Evolutionary conservation across 805 yeast genomes (phyloP), one percentile per base, ranked within the genome.

Genomic region (Sungouiozyma intestinalis): DNA sequence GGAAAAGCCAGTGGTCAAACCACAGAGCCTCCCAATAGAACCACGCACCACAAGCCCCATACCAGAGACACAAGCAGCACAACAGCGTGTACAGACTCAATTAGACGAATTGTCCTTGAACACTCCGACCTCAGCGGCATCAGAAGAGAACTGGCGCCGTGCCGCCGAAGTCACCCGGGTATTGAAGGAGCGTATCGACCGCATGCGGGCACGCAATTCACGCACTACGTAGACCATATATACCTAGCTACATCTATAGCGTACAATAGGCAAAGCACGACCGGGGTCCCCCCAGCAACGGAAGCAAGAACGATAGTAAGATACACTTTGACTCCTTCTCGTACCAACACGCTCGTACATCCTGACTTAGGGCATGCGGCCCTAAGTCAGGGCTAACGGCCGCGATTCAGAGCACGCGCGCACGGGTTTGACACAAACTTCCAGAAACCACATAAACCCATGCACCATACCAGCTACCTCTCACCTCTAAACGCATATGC

Each of bases 111-210:
- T 15, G 29, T 31, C 17, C 15, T 11, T 13, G 33, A 18, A 4
- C 20, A 29, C 24, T 20, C 20, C 20, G 42, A 36, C 8, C 83
- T 24, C 75, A 45, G 87, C 20, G 42, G 33, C 8, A 83, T 24
- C 75, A 45, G 87, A 80, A 45, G 76, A 71, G 41, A 79, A 83
- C 50, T 87, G 96, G 96, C 76, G 73, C 50, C 74, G 90, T 39
- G 95, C 96, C 0, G 88, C 92, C 0, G 94, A 84, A 51, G 94
- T 86, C 11, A 87, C 96, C 0, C 74, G 78, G 3, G 90, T 83
- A 59, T 72, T 87, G 54, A 84, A 81, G 58, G 94, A 87, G 0
- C 67, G 96, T 52, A 87, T 87, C 36, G 94, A 85, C 61, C 80
- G 81, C 60, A 86, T 87, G 95, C 83, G 83, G 56, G 85, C 85